Evolutionary conservation across 1,284 basidiomycete genomes (phyloP), one percentile per base, ranked within the genome.

Genomic region (Leccinum fallax): DNA sequence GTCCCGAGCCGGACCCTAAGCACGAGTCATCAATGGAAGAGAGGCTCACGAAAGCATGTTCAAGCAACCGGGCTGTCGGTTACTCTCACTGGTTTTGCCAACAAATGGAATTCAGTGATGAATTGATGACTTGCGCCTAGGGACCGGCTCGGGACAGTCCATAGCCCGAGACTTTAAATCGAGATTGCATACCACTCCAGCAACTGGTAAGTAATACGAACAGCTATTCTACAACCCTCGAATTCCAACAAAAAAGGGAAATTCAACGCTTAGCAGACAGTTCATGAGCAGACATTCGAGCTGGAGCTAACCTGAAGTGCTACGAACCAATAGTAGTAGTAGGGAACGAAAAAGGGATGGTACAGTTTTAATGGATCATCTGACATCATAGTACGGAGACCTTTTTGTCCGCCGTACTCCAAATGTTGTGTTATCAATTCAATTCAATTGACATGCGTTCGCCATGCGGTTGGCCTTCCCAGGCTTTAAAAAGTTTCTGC

Each of bases 381-480:
- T 24, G 24, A 24, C 24, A 43, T 43, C 40, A 10, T 6, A 43
- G 3, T 43, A 19, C 40, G n/a, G 40, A 19, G 19, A 46, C 43
- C 19, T 11, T 46, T 11, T 21, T 21, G 5, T 21, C 5, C 11
- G 43, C 19, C 19, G 43, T 46, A 2, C 40, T 43, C 40, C 4
- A 16, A 43, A 43, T 43, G 19, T 43, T 32, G 30, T 32, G 30
- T 32, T 19, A 46, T 19, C 43, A 21, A 30, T 30, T 30, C 30
- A 30, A 30, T 30, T 30, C 30, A 30, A n/a, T 46, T 10, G 15
- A n/a, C 48, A 49, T 49, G 48, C 48, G 48, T 49, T 49, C 48
- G 24, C 48, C 48, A 26, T 26, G 15, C 34, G 34, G 34, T 34
- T 34, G 5, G 16, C 49, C 40, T 63, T 68, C 63, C 54, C 43